A percentile compares a stretch with the other conserved stretches of the same genome.
phyloP scores from a whole-genome alignment of 2,329 filamentous ascomycete genomes.

The Cladophialophora immunda region DNA sequence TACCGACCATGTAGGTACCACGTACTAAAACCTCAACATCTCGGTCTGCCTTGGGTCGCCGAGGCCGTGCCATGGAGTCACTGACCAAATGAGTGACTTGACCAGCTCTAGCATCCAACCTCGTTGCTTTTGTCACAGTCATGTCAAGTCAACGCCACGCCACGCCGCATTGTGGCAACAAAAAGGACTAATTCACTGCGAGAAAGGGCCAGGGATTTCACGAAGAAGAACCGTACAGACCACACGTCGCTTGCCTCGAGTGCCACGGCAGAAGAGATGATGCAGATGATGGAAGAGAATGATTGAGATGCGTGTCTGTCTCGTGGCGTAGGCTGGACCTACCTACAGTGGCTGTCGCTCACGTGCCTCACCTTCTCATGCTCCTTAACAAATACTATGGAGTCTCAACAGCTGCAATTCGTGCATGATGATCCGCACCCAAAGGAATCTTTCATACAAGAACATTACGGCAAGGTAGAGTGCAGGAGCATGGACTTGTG shows the following conservation, averaged over 20 bases:
- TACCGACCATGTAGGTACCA: background rate
- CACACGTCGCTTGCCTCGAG: background rate
- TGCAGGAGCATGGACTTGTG: background rate
- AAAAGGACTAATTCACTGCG: background rate
- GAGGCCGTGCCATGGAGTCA: background rate
- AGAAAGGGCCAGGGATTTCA: background rate
- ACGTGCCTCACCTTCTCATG: too few relatives aligned
- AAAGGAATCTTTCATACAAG: too few relatives aligned
- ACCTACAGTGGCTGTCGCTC: too few relatives aligned
- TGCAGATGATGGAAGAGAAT: too few relatives aligned
- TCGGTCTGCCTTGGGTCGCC: background rate
- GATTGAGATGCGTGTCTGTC: too few relatives aligned
- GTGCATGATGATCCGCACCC: too few relatives aligned
- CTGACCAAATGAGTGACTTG: background rate
- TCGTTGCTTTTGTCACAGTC: background rate
- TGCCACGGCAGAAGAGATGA: too few relatives aligned
- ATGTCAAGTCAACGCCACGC: background rate
- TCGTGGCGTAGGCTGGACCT: too few relatives aligned
- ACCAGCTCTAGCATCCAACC: too few relatives aligned
- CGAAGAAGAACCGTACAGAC: background rate
- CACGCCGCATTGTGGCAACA: background rate
- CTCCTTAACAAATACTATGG: too few relatives aligned
- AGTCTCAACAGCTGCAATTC: too few relatives aligned
- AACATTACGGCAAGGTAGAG: background rate
- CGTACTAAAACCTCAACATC: background rate